These are phyloP conservation scores for Protomyces macrosporus DNA, from an alignment of 1,139 yeast species.

Conservation along the genomic window DNA sequence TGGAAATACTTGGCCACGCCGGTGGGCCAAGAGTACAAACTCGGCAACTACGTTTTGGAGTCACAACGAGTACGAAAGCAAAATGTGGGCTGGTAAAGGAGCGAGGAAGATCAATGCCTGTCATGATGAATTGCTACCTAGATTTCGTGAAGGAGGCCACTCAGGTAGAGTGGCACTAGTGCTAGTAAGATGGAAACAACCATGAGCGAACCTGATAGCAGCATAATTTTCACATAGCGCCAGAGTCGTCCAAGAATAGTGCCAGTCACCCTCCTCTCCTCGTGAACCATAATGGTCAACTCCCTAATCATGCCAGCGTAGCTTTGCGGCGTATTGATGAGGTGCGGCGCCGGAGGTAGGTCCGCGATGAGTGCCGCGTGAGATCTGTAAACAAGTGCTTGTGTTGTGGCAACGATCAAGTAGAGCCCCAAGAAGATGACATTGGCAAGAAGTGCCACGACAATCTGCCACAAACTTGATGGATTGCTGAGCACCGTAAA, in stretches of 20 bases:
- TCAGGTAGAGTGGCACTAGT: not conserved
- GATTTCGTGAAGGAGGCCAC: not conserved
- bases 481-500: too few relatives aligned
- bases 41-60: slow-evolving; percentile 1
- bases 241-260: slow-evolving; percentile 1
- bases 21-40: not conserved
- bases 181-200: not conserved
- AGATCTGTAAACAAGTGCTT: not conserved
- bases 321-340: not conserved
- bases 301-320: not conserved
- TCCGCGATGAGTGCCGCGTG: not conserved
- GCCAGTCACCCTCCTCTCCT: not conserved
- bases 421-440: not conserved
- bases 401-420: not conserved
- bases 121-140: not conserved
- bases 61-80: not conserved
- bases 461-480: too few relatives aligned
- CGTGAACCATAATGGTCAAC: not conserved
- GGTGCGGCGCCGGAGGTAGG: not conserved
- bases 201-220: not conserved
- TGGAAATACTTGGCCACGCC: slow-evolving; percentile 3
- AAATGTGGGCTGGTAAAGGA: slow-evolving; percentile 1
- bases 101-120: not conserved
- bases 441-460: not conserved
- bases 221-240: slow-evolving; percentile 4